Base-by-base conservation (phyloP, 2,329 filamentous ascomycete genomes). In the Diaporthe ilicicola region DNA sequence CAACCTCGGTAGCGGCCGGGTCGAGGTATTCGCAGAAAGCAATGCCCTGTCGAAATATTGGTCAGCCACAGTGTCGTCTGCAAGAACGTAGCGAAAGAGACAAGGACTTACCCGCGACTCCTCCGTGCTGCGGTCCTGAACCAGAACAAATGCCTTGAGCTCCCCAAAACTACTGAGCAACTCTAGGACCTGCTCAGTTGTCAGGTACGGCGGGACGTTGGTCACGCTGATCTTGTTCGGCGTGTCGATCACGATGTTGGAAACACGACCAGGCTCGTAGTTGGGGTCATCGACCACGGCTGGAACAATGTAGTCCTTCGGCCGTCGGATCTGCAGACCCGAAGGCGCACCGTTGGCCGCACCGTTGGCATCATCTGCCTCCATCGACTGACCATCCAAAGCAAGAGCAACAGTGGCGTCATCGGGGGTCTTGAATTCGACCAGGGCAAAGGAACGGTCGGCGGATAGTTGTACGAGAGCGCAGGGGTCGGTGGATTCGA, bases 231-330 rank as follows among this genome's bases (percentile, higher is more conserved):
- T 92, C 85, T 99, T 99, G 86, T 97, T 94, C 22, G 94, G 92
- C 3, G 94, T 97, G 79, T 99, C 96, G 12, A 94, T 90, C 19
- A 99, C 96, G 24, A 93, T 84, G 73, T 88, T 92, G 2, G 94
- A 93, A 46, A 98, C 87, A 1, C 93, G 89, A 6, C 93, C 93
- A 46, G 92, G 91, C 77, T 95, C 90, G 76, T 92, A 92, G 50
- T 91, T 88, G 54, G 89, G 87, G 32, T 94, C 92, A 59, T 95
- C 93, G 1, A 89, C 89, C 42, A 93, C 86, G 17, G 93, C 91
- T 12, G 95, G 95, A 67, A 97, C 94, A 76, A 98, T 97, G 81
- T 98, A 99, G 81, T 99, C 96, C 83, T 97, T 98, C 51, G 97
- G 97, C 55, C 96, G 90, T 74, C 91, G 91, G 76, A 98, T 94